Evolutionary conservation across 2,329 filamentous ascomycete species (phyloP).

Genomic region (Diplodia intermedia): DNA sequence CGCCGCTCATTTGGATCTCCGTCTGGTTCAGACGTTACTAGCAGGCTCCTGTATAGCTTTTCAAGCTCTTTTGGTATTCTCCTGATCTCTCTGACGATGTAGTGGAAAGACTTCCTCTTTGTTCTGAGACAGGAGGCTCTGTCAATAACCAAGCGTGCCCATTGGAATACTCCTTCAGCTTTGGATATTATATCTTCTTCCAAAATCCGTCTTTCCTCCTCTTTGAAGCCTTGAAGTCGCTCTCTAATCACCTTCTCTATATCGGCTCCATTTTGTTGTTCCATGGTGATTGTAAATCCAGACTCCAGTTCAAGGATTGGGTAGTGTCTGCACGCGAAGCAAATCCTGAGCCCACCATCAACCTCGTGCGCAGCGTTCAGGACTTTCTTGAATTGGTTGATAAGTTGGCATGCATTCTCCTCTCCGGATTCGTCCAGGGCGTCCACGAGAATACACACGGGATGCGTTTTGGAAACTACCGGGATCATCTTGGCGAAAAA

Average conservation of each 20-base stretch:
- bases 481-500: neutral
- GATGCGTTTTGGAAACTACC: neutral
- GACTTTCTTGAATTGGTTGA: neutral
- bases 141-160: neutral
- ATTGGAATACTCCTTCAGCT: neutral
- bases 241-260: neutral
- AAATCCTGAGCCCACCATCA: neutral
- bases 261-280: neutral
- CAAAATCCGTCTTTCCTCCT: rapidly evolving
- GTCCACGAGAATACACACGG: neutral
- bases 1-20: neutral
- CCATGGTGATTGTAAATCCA: neutral
- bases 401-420: neutral
- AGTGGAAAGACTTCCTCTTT: neutral
- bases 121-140: neutral
- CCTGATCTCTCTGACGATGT: neutral
- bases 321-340: constrained; percentile 1
- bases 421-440: neutral
- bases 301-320: neutral
- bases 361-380: rapidly evolving
- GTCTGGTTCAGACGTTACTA: neutral
- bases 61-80: neutral
- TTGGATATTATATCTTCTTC: no score
- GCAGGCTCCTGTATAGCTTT: neutral
- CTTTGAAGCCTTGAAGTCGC: neutral